Conservation (phyloP, 1,139 yeast species). For the Pichia sp. region DNA sequence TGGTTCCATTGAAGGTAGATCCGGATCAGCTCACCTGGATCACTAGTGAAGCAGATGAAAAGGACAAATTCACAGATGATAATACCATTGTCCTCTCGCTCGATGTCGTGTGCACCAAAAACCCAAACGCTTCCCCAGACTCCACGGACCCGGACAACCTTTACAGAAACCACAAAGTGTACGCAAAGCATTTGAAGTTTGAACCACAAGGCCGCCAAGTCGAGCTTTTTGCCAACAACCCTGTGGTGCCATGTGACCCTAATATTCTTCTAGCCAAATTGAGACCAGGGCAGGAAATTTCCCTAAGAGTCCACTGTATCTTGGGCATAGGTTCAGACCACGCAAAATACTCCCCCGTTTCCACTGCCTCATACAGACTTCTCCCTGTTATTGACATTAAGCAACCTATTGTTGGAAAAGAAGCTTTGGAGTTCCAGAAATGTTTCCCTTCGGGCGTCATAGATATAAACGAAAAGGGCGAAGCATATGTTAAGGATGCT, state of each 20-base stretch:
- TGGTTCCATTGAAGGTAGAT: conserved; percentile 83
- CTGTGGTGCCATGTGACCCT: conserved; percentile 82
- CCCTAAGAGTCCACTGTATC: conserved; percentile 83
- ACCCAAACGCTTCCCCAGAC: conserved; percentile 76
- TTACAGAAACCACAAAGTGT: conserved; percentile 79
- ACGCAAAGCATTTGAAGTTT: conserved; percentile 82
- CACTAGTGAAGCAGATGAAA: conserved; percentile 58
- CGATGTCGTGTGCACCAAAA: conserved; percentile 77
- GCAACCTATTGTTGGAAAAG: conserved; percentile 69
- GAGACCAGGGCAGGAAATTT: conserved; percentile 95
- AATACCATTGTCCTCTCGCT: conserved; percentile 83
- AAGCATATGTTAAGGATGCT: conserved; percentile 80
- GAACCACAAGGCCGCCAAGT: conserved; percentile 89
- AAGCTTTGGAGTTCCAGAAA: conserved; percentile 73
- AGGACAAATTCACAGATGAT: conserved; percentile 72
- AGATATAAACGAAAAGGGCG: conserved; percentile 62
- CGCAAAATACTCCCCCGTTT: conserved; percentile 95
- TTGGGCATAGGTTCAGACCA: conserved; percentile 93
- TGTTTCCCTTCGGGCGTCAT: conserved; percentile 95
- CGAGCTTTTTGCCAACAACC: conserved; percentile 59
- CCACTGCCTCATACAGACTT: conserved; percentile 94
- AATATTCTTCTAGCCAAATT: conserved; percentile 85
- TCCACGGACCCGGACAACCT: conserved; percentile 79
- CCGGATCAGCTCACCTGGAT: conserved; percentile 87
- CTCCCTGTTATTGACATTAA: conserved; percentile 84